Conservation (phyloP, 2,329 filamentous ascomycete genomes). For the Calonectria hongkongensis region DNA sequence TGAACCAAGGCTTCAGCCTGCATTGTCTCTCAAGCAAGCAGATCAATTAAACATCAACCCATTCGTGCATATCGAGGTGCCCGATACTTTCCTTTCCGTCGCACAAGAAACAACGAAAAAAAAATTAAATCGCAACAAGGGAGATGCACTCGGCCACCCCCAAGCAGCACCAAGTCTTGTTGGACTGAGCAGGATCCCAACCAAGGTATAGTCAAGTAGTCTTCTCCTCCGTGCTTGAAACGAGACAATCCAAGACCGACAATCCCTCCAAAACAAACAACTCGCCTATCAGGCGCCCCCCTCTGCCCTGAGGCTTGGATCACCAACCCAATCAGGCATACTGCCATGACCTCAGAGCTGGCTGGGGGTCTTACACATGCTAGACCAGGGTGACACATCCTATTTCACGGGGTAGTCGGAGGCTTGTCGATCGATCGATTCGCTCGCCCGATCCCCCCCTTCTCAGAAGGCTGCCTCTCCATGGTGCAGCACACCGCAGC, state of each 20-base stretch:
- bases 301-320: too few relatives aligned
- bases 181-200: too few relatives aligned
- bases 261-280: background rate
- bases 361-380: background rate
- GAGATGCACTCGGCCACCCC: too few relatives aligned
- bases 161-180: too few relatives aligned
- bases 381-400: background rate
- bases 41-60: background rate
- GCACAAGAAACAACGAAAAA: too few relatives aligned
- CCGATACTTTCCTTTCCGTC: too few relatives aligned
- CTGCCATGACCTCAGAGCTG: background rate
- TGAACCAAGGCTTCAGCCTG: background rate
- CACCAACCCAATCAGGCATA: too few relatives aligned
- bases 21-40: background rate
- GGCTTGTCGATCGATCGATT: background rate
- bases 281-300: too few relatives aligned
- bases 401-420: background rate
- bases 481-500: background rate
- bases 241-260: slow-evolving; percentile 1
- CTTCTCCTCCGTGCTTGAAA: background rate
- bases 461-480: too few relatives aligned
- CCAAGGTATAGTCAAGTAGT: background rate
- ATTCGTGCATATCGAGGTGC: too few relatives aligned
- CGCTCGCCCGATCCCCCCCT: too few relatives aligned
- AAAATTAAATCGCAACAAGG: background rate